Evolutionary conservation across 2,329 filamentous ascomycete genomes (phyloP).

Genomic region (Calonectria naviculata): DNA sequence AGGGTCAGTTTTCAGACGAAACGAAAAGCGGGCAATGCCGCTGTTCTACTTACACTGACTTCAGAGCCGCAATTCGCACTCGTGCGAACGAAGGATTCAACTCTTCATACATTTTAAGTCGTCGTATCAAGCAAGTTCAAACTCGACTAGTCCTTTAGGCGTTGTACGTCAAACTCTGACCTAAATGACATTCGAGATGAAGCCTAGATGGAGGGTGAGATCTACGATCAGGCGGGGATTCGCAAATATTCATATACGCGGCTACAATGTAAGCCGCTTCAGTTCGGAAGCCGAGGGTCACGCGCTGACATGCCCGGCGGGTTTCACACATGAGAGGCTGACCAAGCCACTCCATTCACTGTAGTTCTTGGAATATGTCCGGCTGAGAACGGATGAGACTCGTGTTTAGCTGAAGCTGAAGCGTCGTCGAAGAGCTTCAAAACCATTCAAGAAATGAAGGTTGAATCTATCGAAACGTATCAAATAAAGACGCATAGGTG

Average conservation of each 20-base stretch:
- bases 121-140: background rate
- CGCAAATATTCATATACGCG: slow-evolving; percentile 2
- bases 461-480: no score
- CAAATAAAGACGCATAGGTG: no score
- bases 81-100: slow-evolving; percentile 56
- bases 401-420: background rate
- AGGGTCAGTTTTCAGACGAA: background rate
- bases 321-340: background rate
- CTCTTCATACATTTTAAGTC: slow-evolving; percentile 50
- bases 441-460: background rate
- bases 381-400: slow-evolving; percentile 1
- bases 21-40: background rate
- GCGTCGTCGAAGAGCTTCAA: no score
- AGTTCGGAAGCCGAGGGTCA: slow-evolving; percentile 16
- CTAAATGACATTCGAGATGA: background rate
- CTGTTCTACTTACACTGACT: slow-evolving; percentile 55
- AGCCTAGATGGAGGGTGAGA: background rate
- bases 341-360: background rate
- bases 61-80: slow-evolving; percentile 60
- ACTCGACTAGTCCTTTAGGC: background rate
- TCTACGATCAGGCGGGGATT: background rate
- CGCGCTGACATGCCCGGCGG: background rate
- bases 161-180: background rate
- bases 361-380: background rate
- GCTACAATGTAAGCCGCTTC: background rate